These are phyloP conservation scores for Sporothrix luriei DNA, from an alignment of 2,329 filamentous ascomycete species.

Conservation along the genomic window DNA sequence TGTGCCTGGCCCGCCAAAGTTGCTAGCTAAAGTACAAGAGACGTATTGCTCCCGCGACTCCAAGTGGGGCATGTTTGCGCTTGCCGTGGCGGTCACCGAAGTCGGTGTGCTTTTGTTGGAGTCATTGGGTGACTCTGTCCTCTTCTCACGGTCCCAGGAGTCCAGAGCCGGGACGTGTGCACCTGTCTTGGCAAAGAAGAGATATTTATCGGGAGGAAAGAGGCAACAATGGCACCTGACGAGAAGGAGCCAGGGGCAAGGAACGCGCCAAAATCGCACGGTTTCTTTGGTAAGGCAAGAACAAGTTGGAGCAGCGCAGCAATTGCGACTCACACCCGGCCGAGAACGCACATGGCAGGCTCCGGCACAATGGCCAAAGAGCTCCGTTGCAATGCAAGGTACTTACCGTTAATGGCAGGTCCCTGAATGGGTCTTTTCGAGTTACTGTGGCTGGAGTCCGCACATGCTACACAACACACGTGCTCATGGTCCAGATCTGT, in stretches of 20 bases:
- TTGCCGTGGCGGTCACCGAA: slow-evolving; percentile 17
- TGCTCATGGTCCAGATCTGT: background rate
- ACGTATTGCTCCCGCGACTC: background rate
- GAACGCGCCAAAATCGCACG: slow-evolving; percentile 8
- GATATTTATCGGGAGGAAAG: background rate
- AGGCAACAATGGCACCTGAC: background rate
- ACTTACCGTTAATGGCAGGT: background rate
- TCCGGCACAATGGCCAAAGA: slow-evolving; percentile 15
- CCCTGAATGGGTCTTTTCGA: background rate
- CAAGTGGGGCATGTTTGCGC: slow-evolving; percentile 7
- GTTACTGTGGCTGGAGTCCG: background rate
- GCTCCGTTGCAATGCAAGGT: background rate
- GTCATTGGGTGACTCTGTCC: background rate
- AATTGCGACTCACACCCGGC: background rate
- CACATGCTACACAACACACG: background rate
- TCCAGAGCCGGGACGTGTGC: background rate
- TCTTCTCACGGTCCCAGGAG: background rate
- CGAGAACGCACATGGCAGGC: slow-evolving; percentile 21
- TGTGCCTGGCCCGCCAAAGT: slow-evolving; percentile 19
- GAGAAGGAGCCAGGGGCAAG: slow-evolving; percentile 1
- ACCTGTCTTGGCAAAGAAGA: background rate
- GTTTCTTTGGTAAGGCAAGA: background rate
- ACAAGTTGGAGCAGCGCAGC: background rate
- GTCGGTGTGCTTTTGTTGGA: slow-evolving; percentile 8
- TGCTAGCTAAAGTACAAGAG: background rate